Evolutionary conservation across 345 rosid species (phyloP), one percentile per base, ranked within the genome.

Genomic region (Aurinia saxatilis): DNA sequence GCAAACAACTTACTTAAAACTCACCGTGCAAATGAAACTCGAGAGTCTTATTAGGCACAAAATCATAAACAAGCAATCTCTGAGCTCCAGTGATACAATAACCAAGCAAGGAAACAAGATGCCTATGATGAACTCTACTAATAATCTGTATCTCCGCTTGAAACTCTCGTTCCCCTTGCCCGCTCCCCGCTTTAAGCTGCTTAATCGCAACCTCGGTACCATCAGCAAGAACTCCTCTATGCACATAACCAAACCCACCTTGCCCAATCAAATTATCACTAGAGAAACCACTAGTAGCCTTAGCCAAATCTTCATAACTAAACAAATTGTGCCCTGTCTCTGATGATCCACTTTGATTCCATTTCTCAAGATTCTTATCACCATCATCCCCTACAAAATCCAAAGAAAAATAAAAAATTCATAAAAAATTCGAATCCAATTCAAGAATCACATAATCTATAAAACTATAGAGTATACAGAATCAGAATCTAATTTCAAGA

Each of bases 171-270:
- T 83, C 86, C 0, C 85, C 89, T 70, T 81, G 91, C 18, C 82
- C 77, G 65, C 91, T 83, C 11, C 83, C 89, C 17, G 84, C 67
- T 75, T 81, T 88, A 46, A 88, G 80, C 74, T 77, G 87, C 76
- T 85, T 88, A 16, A 88, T 35, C 6, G 95, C 95, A n/a, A 83
- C 89, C 36, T 62, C 60, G 33, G 70, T 83, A 40, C 90, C 84
- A 44, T 80, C 70, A 12, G 61, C 31, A 65, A 85, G 84, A 41
- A 80, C 65, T 67, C 96, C 96, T 67, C 57, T 85, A 40, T 85
- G 86, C 38, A 83, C 91, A 68, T 78, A 81, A 69, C 91, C 91
- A 76, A 79, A 85, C 62, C 95, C 95, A 55, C 95, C 91, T 77
- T 83, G 85, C 48, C 96, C 90, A 36, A 88, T 63, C 1, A 83